Percentiles rank a stretch among this genome's conserved stretches.
phyloP scores from a whole-genome alignment of 2,329 filamentous ascomycete species.

The Fusarium sp. region DNA sequence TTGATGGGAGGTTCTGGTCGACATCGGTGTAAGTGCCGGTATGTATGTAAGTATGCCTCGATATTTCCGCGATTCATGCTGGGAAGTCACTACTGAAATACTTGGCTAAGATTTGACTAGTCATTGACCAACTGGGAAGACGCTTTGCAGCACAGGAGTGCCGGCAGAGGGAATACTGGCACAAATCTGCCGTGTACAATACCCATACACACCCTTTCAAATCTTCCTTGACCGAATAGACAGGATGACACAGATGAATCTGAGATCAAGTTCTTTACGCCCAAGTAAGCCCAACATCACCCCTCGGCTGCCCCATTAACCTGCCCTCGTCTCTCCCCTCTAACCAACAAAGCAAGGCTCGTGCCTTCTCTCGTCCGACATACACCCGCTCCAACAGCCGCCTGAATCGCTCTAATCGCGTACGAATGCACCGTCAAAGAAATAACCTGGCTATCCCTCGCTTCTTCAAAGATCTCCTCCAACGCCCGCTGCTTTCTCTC shows the following conservation, averaged over 20 bases:
- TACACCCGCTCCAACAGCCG: constrained; percentile 56
- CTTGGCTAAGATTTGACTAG: not conserved
- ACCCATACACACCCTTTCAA: not conserved
- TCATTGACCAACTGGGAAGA: not conserved
- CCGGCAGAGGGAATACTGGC: not conserved
- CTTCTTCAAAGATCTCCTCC: constrained; percentile 58
- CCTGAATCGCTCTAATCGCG: constrained; percentile 56
- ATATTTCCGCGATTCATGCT: not conserved
- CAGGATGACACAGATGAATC: not conserved
- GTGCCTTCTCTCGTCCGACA: constrained; percentile 62
- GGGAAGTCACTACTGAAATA: not conserved
- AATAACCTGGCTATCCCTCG: constrained; percentile 54
- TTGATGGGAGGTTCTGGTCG: not conserved
- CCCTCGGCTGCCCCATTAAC: not conserved
- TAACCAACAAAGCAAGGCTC: constrained; percentile 68
- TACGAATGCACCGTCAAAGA: constrained; percentile 64
- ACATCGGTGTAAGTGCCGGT: not conserved
- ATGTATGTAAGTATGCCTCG: not conserved
- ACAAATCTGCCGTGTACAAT: not conserved
- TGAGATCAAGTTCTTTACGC: not conserved
- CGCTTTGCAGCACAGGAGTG: not conserved
- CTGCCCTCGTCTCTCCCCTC: constrained; percentile 47
- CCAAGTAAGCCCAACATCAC: not conserved
- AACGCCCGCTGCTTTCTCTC: constrained; percentile 55
- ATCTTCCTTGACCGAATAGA: not conserved